Evolutionary conservation across 2,329 filamentous ascomycete species (phyloP).

Genomic region (Paecilomyces variotii): DNA sequence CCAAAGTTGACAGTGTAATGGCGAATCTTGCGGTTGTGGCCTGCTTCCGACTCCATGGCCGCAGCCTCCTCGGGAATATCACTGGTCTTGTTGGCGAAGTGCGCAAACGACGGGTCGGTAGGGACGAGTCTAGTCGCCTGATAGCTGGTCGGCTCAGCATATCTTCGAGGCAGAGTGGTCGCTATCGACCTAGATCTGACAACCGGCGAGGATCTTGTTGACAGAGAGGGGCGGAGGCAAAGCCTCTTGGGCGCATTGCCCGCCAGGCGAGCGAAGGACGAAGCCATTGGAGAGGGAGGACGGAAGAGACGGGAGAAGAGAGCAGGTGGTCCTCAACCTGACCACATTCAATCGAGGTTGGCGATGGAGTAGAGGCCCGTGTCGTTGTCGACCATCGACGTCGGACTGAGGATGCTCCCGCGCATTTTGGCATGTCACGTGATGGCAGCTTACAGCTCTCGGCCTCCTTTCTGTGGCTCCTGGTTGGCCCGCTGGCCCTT

Average conservation of each 20-base stretch:
- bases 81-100: slow-evolving; percentile 34
- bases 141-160: slow-evolving; percentile 42
- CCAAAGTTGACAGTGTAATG: slow-evolving; percentile 99
- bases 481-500: background rate
- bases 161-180: slow-evolving; percentile 46
- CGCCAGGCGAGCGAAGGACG: slow-evolving; percentile 52
- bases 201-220: slow-evolving; percentile 31
- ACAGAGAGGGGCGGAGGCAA: slow-evolving; percentile 45
- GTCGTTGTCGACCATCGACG: slow-evolving; percentile 18
- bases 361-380: slow-evolving; percentile 17
- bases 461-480: background rate
- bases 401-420: slow-evolving; percentile 25
- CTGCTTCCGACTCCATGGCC: slow-evolving; percentile 39
- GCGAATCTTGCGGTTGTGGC: slow-evolving; percentile 69
- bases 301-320: slow-evolving; percentile 14
- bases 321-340: slow-evolving; percentile 27
- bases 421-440: slow-evolving; percentile 11
- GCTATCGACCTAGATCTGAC: slow-evolving; percentile 48
- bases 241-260: slow-evolving; percentile 53
- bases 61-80: slow-evolving; percentile 34
- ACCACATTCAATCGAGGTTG: slow-evolving; percentile 26
- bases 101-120: slow-evolving; percentile 49
- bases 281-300: slow-evolving; percentile 44
- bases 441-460: background rate
- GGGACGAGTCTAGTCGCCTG: slow-evolving; percentile 49